These are phyloP conservation scores for Eucalyptus pauciflora DNA, from an alignment of 345 rosid species.

Conservation along the genomic window DNA sequence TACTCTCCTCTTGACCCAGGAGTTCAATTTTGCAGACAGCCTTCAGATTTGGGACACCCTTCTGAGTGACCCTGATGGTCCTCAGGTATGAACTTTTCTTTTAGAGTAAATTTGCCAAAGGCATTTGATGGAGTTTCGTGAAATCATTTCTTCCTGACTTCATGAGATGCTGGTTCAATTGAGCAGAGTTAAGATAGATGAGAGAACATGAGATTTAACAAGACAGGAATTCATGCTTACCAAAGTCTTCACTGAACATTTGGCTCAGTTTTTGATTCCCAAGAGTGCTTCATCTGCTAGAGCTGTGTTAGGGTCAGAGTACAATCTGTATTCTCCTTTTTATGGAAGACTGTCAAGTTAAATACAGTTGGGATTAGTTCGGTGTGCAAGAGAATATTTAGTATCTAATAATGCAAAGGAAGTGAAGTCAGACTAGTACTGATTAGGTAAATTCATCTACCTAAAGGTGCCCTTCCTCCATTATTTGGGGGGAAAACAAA, in stretches of 20 bases:
- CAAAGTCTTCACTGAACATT: background rate
- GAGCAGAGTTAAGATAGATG: background rate
- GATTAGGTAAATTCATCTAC: background rate
- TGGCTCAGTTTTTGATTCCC: background rate
- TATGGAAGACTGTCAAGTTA: background rate
- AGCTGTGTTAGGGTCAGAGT: background rate
- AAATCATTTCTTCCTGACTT: background rate
- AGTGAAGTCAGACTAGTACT: background rate
- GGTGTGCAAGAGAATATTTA: background rate
- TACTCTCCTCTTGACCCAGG: constrained; percentile 93
- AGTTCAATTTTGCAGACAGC: constrained; percentile 81
- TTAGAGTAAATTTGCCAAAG: background rate
- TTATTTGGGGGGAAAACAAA: background rate
- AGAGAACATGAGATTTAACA: background rate
- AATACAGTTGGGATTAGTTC: background rate
- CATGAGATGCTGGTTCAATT: background rate
- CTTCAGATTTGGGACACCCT: constrained; percentile 96
- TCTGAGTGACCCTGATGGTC: constrained; percentile 90
- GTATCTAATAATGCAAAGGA: background rate
- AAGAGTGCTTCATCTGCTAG: background rate
- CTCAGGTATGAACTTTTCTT: constrained; percentile 40
- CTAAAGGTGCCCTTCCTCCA: background rate
- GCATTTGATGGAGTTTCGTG: background rate
- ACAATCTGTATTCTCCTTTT: background rate
- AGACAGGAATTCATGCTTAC: background rate